Evolutionary conservation across 805 yeast species (phyloP), one percentile per base, ranked within the genome.

Genomic region (Debaryomyces prosopidis): DNA sequence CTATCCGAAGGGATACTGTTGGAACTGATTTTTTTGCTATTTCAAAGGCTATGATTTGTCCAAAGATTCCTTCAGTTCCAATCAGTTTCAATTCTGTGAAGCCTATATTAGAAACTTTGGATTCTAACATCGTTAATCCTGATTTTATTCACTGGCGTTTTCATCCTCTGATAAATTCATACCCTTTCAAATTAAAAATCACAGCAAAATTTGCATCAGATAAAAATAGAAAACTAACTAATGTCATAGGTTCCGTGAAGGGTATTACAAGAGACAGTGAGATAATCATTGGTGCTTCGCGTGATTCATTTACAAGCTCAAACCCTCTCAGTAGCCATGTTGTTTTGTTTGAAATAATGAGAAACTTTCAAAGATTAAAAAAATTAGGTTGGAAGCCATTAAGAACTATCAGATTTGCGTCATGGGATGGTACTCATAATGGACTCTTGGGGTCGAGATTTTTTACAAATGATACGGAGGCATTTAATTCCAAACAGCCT

Each of bases 351-450:
- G 76, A 72, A 45, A 60, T 69, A 5, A 63, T 72, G 65, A 53
- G 71, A 14, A 63, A 67, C 38, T 64, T 63, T 41, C 60, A 63
- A 16, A 53, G 58, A 40, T 57, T 72, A 43, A 54, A 52, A 14
- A 49, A 55, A 26, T 38, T 61, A 36, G 77, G 77, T 2, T 72
- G 77, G 77, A 66, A 62, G 47, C 77, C 77, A 1, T 54, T 71
- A 28, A 57, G 77, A 36, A 62, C 59, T 10, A 65, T 72, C 33
- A 61, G 66, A 42, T 70, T 72, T 52, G 60, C 71, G 2, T 67
- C 73, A 1, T 71, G 75, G 72, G 77, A 72, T 46, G 75, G 69
- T 1, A 54, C 67, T 6, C 58, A 59, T 23, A 58, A 59, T 39
- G 72, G 71, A 2, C 55, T 64, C 9, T 42, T 66, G 15, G 77